Base-by-base conservation (phyloP, 306 rosid species). In the Astragalus membranaceus region DNA sequence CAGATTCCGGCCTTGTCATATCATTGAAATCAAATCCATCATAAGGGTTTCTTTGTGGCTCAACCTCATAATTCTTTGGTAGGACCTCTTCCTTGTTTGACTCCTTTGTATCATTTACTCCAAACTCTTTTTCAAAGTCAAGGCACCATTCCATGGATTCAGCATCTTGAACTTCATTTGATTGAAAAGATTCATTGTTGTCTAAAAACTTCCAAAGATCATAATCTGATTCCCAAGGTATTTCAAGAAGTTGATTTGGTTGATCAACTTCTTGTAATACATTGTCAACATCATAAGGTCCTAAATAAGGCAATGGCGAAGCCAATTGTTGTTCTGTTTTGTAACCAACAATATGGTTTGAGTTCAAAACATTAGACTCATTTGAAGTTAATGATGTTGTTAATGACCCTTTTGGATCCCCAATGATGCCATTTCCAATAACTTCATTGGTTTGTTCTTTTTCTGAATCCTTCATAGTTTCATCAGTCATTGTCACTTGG, bases 191-290 rank as follows among this genome's bases (percentile, higher is more conserved):
- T 26, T 35, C 79, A 17, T 82, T 44, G 66, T 63, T 81, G 32
- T 85, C 96, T 9, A 93, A 55, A 72, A 84, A 47, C 75, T 80
- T 65, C 98, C 97, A 94, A 74, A 94, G 85, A 8, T 83, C 91
- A 59, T 26, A n/a, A 64, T 87, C 95, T 16, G 76, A 36, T 63
- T 81, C 92, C 55, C 83, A 79, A 11, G 90, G 89, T 53, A 81
- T 58, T 23, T 74, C 79, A 47, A 67, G 6, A n/a, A 73, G 39
- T 15, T 29, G 26, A 59, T 69, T 7, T 78, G 84, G 82, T 36
- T 73, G 76, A 44, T 84, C 72, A 41, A 81, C 76, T 66, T 81
- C 88, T 39, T 76, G 13, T 54, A 55, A 46, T 48, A 61, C 9
- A 10, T 30, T 16, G 26, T 49, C 55, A 46, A 78, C 56, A 43